These are phyloP conservation scores for Viola odorata DNA, from an alignment of 345 rosid genomes.

Conservation along the genomic window DNA sequence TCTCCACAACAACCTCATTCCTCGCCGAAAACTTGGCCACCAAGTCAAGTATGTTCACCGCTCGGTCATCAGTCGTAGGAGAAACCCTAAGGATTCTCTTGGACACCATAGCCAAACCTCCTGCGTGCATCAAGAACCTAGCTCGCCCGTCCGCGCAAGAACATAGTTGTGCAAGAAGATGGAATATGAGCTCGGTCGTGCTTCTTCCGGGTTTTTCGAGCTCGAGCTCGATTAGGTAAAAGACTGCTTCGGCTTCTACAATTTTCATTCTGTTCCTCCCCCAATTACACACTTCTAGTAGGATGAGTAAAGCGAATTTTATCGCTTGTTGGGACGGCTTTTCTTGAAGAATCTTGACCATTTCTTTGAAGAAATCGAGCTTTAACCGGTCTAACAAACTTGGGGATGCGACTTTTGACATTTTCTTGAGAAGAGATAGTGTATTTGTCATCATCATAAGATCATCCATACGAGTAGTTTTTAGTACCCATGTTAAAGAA, in stretches of 20 bases:
- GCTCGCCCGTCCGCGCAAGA: slow-evolving; percentile 45
- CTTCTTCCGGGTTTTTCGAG: slow-evolving; percentile 39
- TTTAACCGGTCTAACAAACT: slow-evolving; percentile 23
- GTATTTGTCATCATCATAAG: slow-evolving; percentile 22
- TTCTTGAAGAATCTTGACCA: slow-evolving; percentile 18
- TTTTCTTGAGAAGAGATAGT: slow-evolving; percentile 21
- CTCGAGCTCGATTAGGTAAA: slow-evolving; percentile 45
- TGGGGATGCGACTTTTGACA: slow-evolving; percentile 11
- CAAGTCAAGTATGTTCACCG: slow-evolving; percentile 29
- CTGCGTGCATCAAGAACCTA: slow-evolving; percentile 36
- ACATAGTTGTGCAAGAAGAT: slow-evolving; percentile 39
- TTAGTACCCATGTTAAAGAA: slow-evolving; percentile 35
- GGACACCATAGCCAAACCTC: slow-evolving; percentile 41
- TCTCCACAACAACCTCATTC: slow-evolving; percentile 34
- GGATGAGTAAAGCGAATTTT: slow-evolving; percentile 32
- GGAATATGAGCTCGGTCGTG: slow-evolving; percentile 38
- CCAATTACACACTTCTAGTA: slow-evolving; percentile 29
- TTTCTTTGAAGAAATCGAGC: slow-evolving; percentile 24
- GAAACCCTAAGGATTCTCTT: slow-evolving; percentile 53
- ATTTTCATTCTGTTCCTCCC: slow-evolving; percentile 39
- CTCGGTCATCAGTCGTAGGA: slow-evolving; percentile 39
- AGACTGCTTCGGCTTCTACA: slow-evolving; percentile 35
- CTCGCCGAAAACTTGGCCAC: slow-evolving; percentile 33
- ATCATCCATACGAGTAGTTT: slow-evolving; percentile 4
- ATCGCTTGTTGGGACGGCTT: slow-evolving; percentile 26